Evolutionary conservation across 2,329 filamentous ascomycete genomes (phyloP).

Genomic region (Penicillium sp.): DNA sequence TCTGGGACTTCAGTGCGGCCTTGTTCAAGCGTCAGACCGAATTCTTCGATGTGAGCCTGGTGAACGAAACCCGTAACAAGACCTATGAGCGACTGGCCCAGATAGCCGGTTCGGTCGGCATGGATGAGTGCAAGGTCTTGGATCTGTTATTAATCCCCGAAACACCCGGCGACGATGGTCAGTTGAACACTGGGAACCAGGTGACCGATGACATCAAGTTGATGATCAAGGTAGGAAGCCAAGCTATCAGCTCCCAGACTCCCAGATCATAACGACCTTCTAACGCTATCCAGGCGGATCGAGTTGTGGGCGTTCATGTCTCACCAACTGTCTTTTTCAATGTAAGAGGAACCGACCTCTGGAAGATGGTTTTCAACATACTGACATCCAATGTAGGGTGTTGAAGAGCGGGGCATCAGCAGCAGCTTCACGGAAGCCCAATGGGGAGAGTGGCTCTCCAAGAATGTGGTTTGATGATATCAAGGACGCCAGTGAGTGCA

Average conservation of each 20-base stretch:
- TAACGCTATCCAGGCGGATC: slow-evolving; percentile 46
- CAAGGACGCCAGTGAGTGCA: not conserved
- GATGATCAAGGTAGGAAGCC: slow-evolving; percentile 61
- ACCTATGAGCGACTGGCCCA: slow-evolving; percentile 76
- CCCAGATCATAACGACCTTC: not conserved
- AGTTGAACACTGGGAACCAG: slow-evolving; percentile 71
- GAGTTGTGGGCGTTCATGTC: slow-evolving; percentile 79
- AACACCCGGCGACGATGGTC: slow-evolving; percentile 61
- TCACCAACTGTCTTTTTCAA: slow-evolving; percentile 88
- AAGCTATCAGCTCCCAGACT: not conserved
- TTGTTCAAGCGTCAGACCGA: slow-evolving; percentile 66
- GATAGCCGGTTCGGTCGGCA: slow-evolving; percentile 62
- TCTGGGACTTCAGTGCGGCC: slow-evolving; percentile 71
- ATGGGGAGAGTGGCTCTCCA: slow-evolving; percentile 78
- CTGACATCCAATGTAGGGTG: slow-evolving; percentile 45
- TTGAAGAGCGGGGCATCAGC: slow-evolving; percentile 72
- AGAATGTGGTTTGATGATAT: slow-evolving; percentile 52
- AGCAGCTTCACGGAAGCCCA: slow-evolving; percentile 73
- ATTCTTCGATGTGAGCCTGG: slow-evolving; percentile 81
- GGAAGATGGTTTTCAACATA: slow-evolving; percentile 3
- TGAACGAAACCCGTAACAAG: slow-evolving; percentile 75
- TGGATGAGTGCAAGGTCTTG: slow-evolving; percentile 68
- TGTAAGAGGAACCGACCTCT: slow-evolving; percentile 37
- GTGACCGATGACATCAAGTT: slow-evolving; percentile 83
- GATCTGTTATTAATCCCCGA: slow-evolving; percentile 64